Evolutionary conservation across 257 asterid genomes (phyloP).

Genomic region (Solanum arcanum): DNA sequence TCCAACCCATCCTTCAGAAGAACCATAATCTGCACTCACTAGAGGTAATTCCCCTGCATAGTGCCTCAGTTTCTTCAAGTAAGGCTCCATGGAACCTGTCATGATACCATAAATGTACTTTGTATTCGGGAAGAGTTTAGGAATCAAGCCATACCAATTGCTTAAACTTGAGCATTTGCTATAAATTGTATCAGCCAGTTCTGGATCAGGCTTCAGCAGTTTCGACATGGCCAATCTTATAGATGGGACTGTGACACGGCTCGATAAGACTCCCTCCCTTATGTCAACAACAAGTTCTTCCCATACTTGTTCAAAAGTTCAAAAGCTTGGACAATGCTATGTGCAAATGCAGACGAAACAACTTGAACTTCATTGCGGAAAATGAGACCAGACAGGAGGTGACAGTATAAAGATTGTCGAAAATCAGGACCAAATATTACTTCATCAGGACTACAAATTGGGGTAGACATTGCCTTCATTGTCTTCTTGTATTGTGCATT

Average conservation of each 20-base stretch:
- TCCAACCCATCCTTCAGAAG: neutral
- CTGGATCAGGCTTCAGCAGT: conserved; percentile 22
- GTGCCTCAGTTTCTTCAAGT: conserved; percentile 1
- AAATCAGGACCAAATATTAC: conserved; percentile 29
- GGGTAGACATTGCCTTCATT: conserved; percentile 16
- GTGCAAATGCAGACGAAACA: conserved; percentile 10
- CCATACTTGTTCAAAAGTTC: conserved; percentile 12
- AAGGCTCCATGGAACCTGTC: neutral
- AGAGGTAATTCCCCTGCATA: conserved; percentile 10
- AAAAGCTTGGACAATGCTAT: neutral
- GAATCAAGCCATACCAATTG: conserved; percentile 23
- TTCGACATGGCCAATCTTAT: conserved; percentile 14
- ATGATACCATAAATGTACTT: conserved; percentile 8
- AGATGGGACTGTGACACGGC: neutral
- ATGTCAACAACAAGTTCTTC: conserved; percentile 14
- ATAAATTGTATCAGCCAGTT: conserved; percentile 12
- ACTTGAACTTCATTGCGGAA: conserved; percentile 22
- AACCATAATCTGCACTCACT: conserved; percentile 28
- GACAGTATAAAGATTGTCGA: neutral
- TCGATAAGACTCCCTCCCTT: conserved; percentile 20
- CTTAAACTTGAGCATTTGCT: conserved; percentile 9
- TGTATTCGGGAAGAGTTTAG: conserved; percentile 36
- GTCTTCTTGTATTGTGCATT: conserved; percentile 57
- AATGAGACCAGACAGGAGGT: conserved; percentile 38
- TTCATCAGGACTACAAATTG: conserved; percentile 37